Conservation (phyloP, 2,329 filamentous ascomycete species). For the Aspergillus glaucus region DNA sequence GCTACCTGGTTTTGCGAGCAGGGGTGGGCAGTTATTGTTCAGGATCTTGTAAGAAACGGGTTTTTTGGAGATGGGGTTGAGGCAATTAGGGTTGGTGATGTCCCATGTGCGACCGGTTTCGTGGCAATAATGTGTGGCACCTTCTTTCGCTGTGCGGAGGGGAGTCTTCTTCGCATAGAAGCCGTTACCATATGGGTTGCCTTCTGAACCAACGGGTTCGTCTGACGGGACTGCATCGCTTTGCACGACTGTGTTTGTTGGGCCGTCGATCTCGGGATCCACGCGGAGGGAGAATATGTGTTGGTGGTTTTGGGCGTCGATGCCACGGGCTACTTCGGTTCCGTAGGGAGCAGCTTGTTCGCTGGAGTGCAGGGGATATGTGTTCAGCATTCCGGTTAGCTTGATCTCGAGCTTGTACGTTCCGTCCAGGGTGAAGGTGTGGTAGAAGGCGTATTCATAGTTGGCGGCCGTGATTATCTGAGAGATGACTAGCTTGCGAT, state of each 20-base stretch:
- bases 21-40: slow-evolving; percentile 20
- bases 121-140: slow-evolving; percentile 46
- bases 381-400: slow-evolving; percentile 86
- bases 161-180: slow-evolving; percentile 49
- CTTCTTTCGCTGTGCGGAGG: slow-evolving; percentile 37
- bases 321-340: slow-evolving; percentile 77
- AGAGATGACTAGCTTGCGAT: slow-evolving; percentile 75
- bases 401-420: slow-evolving; percentile 86
- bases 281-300: slow-evolving; percentile 85
- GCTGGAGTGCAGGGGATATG: slow-evolving; percentile 68
- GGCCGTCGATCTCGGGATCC: slow-evolving; percentile 78
- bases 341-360: slow-evolving; percentile 81
- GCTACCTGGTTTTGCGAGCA: slow-evolving; percentile 47
- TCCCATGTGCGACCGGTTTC: slow-evolving; percentile 38
- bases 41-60: slow-evolving; percentile 22
- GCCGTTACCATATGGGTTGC: slow-evolving; percentile 60
- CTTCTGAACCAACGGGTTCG: slow-evolving; percentile 57
- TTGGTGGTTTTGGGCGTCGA: slow-evolving; percentile 92
- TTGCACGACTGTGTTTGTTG: slow-evolving; percentile 64
- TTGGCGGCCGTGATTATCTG: slow-evolving; percentile 92
- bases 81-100: slow-evolving; percentile 20
- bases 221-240: slow-evolving; percentile 30
- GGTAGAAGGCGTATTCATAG: slow-evolving; percentile 82
- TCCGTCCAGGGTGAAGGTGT: slow-evolving; percentile 84
- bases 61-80: slow-evolving; percentile 18